Evolutionary conservation across 257 asterid species (phyloP).

Genomic region (Gardenia jasminoides): DNA sequence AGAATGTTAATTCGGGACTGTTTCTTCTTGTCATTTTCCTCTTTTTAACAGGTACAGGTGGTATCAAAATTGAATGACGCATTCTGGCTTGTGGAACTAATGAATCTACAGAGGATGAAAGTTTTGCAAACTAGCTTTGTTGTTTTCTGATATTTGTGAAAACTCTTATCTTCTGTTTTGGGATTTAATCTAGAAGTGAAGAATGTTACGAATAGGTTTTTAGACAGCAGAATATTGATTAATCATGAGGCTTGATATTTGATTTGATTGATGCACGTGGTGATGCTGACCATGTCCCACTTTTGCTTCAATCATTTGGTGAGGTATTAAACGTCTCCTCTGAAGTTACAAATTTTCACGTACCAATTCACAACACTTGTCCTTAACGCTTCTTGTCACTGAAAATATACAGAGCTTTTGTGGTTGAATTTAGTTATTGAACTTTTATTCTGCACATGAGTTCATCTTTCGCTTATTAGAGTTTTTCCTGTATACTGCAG

Average conservation of each 20-base stretch:
- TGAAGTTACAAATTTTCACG: background rate
- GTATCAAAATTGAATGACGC: background rate
- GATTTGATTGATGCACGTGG: slow-evolving; percentile 11
- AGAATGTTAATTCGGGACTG: slow-evolving; percentile 2
- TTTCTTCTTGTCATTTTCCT: background rate
- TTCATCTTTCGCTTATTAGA: background rate
- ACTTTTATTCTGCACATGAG: background rate
- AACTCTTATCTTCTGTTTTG: too few species aligned
- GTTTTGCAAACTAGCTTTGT: too few species aligned
- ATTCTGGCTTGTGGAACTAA: background rate
- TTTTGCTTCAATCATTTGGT: slow-evolving; percentile 12
- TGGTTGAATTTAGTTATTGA: background rate
- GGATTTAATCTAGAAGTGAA: background rate
- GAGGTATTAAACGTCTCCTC: background rate
- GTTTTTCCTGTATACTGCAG: background rate
- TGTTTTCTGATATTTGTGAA: too few species aligned
- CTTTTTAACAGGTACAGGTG: background rate
- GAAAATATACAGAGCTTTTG: background rate
- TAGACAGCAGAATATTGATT: background rate
- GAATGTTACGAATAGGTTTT: background rate
- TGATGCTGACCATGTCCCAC: slow-evolving; percentile 8
- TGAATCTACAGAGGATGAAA: background rate
- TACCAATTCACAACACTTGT: background rate
- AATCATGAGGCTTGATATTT: slow-evolving; percentile 1
- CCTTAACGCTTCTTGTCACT: background rate